These are phyloP conservation scores for Russula earlei DNA, from an alignment of 768 basidiomycete genomes.

Conservation along the genomic window DNA sequence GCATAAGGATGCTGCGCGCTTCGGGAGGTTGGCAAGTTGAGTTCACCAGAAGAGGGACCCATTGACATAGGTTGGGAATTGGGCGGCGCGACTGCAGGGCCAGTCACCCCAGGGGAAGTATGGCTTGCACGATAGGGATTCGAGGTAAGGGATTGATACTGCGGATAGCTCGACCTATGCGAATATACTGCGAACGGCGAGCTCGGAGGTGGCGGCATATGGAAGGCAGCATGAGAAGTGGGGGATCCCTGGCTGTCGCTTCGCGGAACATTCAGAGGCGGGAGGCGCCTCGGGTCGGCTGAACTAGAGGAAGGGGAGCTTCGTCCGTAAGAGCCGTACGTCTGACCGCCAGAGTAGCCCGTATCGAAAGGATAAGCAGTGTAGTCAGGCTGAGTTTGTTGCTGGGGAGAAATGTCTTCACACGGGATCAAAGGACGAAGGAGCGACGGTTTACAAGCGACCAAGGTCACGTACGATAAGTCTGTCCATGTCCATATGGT, in stretches of 20 bases:
- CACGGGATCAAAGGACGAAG: neutral
- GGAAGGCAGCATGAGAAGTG: neutral
- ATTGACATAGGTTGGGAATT: slow-evolving; percentile 8
- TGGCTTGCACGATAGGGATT: neutral
- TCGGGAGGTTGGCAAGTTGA: slow-evolving; percentile 20
- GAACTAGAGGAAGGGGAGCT: slow-evolving; percentile 4
- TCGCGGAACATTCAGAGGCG: slow-evolving; percentile 7
- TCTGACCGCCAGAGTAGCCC: neutral
- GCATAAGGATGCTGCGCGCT: slow-evolving; percentile 42
- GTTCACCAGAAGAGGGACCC: slow-evolving; percentile 29
- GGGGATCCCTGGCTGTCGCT: slow-evolving; percentile 5
- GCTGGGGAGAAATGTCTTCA: slow-evolving; percentile 6
- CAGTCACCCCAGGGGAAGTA: slow-evolving; percentile 20
- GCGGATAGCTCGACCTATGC: neutral
- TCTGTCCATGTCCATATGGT: slow-evolving; percentile 5
- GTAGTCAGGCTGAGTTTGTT: slow-evolving; percentile 2
- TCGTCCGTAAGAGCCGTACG: slow-evolving; percentile 2
- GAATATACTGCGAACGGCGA: slow-evolving; percentile 14
- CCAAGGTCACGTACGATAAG: slow-evolving; percentile 9
- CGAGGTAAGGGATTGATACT: neutral
- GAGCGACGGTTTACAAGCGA: neutral
- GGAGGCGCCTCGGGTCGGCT: neutral
- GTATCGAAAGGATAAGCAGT: neutral
- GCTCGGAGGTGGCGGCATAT: slow-evolving; percentile 6
- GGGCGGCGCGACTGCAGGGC: slow-evolving; percentile 15